Conservation (phyloP, 2,329 filamentous ascomycete genomes). For the Triangularia verruculosa region DNA sequence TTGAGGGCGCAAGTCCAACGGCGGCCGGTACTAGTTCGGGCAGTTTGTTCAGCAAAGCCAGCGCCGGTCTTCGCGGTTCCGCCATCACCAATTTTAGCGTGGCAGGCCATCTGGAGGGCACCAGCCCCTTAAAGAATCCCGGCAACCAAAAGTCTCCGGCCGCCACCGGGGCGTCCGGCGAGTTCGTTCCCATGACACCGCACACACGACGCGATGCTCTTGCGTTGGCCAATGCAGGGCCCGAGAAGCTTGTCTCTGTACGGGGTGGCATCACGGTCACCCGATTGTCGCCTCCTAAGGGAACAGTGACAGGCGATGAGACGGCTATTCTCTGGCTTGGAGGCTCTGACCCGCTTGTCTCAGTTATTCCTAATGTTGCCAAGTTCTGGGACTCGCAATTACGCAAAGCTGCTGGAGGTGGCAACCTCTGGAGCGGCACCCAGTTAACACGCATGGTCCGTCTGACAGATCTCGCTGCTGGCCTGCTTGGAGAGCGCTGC, state of each 20-base stretch:
- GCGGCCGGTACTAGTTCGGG: conserved; percentile 18
- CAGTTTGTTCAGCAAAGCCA: conserved; percentile 49
- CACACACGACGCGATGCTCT: conserved; percentile 56
- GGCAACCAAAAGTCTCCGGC: conserved; percentile 37
- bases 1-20: conserved; percentile 55
- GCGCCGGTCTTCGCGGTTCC: conserved; percentile 53
- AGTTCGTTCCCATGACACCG: conserved; percentile 64
- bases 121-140: conserved; percentile 50
- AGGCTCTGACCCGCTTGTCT: conserved; percentile 52
- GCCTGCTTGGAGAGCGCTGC: conserved; percentile 56
- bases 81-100: conserved; percentile 57
- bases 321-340: conserved; percentile 57
- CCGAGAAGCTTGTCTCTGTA: conserved; percentile 51
- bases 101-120: conserved; percentile 60
- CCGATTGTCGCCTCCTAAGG: conserved; percentile 36
- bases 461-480: conserved; percentile 50
- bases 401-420: conserved; percentile 48
- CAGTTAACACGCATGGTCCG: conserved; percentile 56
- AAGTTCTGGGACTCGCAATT: conserved; percentile 61
- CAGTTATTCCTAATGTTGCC: conserved; percentile 52
- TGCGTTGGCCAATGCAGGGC: conserved; percentile 41
- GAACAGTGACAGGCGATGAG: conserved; percentile 49
- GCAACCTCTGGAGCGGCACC: conserved; percentile 54
- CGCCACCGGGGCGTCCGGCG: conserved; percentile 37
- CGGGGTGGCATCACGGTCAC: conserved; percentile 52